These are phyloP conservation scores for Metahyphopichia silvanorum DNA, from an alignment of 805 yeast species.

Conservation along the genomic window DNA sequence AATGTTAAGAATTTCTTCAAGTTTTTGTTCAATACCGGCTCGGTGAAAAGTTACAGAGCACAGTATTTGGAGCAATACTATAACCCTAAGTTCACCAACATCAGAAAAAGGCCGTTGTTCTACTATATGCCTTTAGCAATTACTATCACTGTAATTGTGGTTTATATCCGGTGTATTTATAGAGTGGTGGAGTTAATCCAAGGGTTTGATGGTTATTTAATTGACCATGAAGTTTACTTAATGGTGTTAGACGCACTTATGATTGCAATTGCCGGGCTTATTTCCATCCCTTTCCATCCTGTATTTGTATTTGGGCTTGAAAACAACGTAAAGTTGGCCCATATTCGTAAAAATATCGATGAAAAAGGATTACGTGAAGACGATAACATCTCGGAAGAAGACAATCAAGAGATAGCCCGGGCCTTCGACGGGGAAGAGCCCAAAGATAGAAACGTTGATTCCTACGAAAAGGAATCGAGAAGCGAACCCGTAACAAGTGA, in stretches of 20 bases:
- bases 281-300: constrained; percentile 52
- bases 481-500: too few species aligned
- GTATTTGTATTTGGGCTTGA: constrained; percentile 55
- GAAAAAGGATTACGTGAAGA: too few species aligned
- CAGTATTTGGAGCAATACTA: constrained; percentile 26
- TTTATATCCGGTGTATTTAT: constrained; percentile 68
- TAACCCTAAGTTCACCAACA: constrained; percentile 26
- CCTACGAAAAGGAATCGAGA: too few species aligned
- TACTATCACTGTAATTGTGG: constrained; percentile 46
- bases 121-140: constrained; percentile 43
- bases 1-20: constrained; percentile 12
- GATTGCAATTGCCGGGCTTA: constrained; percentile 19
- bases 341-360: not conserved
- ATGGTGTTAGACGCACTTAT: constrained; percentile 28
- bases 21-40: constrained; percentile 18
- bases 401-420: too few species aligned
- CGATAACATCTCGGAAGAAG: too few species aligned
- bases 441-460: too few species aligned
- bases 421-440: too few species aligned
- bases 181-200: constrained; percentile 69
- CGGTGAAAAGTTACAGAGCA: constrained; percentile 16
- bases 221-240: constrained; percentile 45
- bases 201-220: constrained; percentile 70
- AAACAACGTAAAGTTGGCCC: not conserved
- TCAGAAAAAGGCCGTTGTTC: constrained; percentile 37